Percentiles rank a stretch among this genome's conserved stretches.
Evolutionary conservation across 129 eudicot genomes (phyloP).

Genomic region (Centella asiatica): DNA sequence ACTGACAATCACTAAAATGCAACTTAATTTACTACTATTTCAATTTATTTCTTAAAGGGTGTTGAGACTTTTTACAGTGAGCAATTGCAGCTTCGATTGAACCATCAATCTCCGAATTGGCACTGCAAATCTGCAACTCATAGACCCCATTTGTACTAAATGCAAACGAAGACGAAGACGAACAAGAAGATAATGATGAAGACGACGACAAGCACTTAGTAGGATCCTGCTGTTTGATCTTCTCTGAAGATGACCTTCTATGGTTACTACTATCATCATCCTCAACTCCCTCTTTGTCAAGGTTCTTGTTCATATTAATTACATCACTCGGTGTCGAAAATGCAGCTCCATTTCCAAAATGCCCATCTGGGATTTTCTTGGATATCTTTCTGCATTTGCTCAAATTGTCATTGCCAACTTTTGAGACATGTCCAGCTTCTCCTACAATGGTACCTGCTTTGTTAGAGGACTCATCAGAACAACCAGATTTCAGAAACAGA

Average conservation of each 20-base stretch:
- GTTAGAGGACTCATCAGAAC: constrained; percentile 32
- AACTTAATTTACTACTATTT: background rate
- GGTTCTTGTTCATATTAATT: constrained; percentile 19
- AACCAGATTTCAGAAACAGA: constrained; percentile 42
- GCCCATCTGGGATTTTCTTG: constrained; percentile 10
- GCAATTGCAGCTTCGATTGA: constrained; percentile 12
- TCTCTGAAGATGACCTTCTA: constrained; percentile 4
- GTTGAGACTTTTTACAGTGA: constrained; percentile 8
- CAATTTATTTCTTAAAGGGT: background rate
- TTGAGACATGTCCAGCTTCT: background rate
- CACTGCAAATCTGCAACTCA: constrained; percentile 3
- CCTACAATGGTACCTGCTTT: constrained; percentile 15
- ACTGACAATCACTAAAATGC: background rate
- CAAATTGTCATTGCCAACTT: background rate
- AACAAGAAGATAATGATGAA: background rate
- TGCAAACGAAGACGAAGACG: constrained; percentile 3
- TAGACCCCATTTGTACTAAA: constrained; percentile 2
- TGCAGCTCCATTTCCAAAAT: constrained; percentile 22
- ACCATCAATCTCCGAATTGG: constrained; percentile 1
- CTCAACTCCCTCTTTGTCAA: constrained; percentile 33
- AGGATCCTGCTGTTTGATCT: background rate
- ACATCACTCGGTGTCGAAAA: constrained; percentile 41
- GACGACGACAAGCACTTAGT: background rate
- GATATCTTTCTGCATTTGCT: background rate
- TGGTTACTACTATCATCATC: constrained; percentile 14